These are phyloP conservation scores for Clarireedia sp. DNA, from an alignment of 2,329 filamentous ascomycete genomes.

Conservation along the genomic window DNA sequence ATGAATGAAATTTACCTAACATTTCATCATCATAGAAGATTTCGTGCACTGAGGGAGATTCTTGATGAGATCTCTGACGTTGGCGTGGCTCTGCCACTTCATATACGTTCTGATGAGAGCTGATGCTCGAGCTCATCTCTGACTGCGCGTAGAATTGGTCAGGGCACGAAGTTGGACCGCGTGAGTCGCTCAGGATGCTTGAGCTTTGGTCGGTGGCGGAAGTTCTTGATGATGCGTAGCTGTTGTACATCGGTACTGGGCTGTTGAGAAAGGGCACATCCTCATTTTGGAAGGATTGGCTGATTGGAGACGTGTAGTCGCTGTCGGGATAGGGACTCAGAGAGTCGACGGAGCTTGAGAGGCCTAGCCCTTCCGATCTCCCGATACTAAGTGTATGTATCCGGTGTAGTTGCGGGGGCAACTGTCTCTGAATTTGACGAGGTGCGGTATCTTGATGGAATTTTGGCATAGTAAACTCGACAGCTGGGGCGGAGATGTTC, in stretches of 20 bases:
- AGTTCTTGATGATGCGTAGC: conserved; percentile 39
- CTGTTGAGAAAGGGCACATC: conserved; percentile 49
- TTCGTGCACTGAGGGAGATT: conserved; percentile 24
- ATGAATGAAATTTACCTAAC: conserved; percentile 27
- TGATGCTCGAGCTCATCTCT: conserved; percentile 52
- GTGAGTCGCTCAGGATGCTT: conserved; percentile 46
- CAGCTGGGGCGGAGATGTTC: conserved; percentile 25
- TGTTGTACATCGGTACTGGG: conserved; percentile 50
- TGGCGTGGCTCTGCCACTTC: conserved; percentile 33
- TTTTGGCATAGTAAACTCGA: conserved; percentile 16
- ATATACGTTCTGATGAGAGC: conserved; percentile 51
- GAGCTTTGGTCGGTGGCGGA: conserved; percentile 47
- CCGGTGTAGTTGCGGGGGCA: conserved; percentile 44
- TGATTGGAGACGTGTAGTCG: conserved; percentile 48
- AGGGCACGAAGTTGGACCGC: conserved; percentile 52
- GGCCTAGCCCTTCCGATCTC: conserved; percentile 20
- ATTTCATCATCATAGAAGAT: conserved; percentile 33
- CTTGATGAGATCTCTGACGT: conserved; percentile 24
- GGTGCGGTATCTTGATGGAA: conserved; percentile 20
- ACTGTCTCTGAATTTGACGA: conserved; percentile 23
- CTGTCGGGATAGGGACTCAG: conserved; percentile 45
- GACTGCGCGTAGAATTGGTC: conserved; percentile 53
- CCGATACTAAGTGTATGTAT: conserved; percentile 39
- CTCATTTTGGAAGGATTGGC: conserved; percentile 45
- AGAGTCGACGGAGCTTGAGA: conserved; percentile 37